These are phyloP conservation scores for Xylaria scruposa DNA, from an alignment of 495 filamentous ascomycete species.

Conservation along the genomic window DNA sequence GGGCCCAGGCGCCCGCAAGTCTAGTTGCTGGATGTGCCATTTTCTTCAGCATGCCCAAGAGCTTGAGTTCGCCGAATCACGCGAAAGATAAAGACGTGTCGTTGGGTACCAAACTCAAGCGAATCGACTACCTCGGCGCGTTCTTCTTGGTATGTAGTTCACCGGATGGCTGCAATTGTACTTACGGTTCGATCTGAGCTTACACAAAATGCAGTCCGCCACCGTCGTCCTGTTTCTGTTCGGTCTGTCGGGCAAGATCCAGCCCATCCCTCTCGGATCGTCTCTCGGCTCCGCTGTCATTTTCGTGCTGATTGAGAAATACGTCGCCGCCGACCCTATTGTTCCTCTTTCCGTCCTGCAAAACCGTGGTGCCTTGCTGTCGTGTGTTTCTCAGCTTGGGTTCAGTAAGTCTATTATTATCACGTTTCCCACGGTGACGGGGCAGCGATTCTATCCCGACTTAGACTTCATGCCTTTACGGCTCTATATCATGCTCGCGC, in stretches of 20 bases:
- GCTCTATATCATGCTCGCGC: neutral
- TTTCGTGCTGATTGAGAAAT: conserved; percentile 68
- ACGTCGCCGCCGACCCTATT: conserved; percentile 66
- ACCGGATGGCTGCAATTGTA: too few species aligned
- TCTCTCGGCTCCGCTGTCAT: conserved; percentile 58
- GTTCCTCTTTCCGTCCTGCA: conserved; percentile 70
- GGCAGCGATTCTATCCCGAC: neutral
- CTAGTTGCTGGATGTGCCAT: conserved; percentile 63
- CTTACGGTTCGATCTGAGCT: too few species aligned
- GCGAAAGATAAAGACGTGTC: conserved; percentile 21
- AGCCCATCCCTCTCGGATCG: conserved; percentile 61
- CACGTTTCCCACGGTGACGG: neutral
- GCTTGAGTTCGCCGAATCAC: conserved; percentile 41
- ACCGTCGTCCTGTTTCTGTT: conserved; percentile 70
- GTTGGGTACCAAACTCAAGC: conserved; percentile 57
- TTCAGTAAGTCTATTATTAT: conserved; percentile 55
- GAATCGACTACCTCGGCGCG: conserved; percentile 74
- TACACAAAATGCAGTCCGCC: conserved; percentile 45
- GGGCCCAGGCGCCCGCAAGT: conserved; percentile 65
- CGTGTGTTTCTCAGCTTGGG: conserved; percentile 70
- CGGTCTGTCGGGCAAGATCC: conserved; percentile 66
- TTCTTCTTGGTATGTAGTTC: conserved; percentile 64
- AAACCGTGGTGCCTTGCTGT: conserved; percentile 68
- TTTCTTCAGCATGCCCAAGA: conserved; percentile 64
- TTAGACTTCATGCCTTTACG: neutral